Evolutionary conservation across 2,329 filamentous ascomycete genomes (phyloP), one percentile per base, ranked within the genome.

Genomic region (Neurospora sp.): DNA sequence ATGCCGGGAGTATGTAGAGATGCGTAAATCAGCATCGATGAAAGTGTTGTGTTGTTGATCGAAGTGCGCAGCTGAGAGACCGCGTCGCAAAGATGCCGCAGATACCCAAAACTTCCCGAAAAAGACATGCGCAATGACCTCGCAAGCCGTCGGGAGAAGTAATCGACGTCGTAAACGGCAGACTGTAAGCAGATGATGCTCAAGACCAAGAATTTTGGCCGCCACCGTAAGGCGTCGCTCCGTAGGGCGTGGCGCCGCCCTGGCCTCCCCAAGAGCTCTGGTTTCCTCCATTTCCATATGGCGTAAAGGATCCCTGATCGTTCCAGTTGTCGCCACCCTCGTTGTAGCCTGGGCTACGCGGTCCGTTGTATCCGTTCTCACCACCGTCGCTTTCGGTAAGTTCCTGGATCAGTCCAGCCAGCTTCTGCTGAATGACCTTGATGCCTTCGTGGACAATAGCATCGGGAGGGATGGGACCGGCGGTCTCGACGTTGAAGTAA

Each of bases 401-500:
- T 76, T 85, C 84, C 70, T 81, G 78, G 68, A 86, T 84, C 74
- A 97, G 87, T 4, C 85, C 86, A 2, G 94, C 96, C 42, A 99
- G 87, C 82, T 99, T 99, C 74, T 91, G 88, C 79, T 98, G 96
- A 70, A 99, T 84, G 38, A 93, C 91, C 73, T 91, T 89, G 79
- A 99, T 97, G 40, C 93, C 94, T 76, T 93, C 89, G 76, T 94
- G 90, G 68, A 99, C 89, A 75, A 98, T 96, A 72, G 89, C 87
- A 77, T 99, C 95, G 0, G 96, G 95, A 38, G 96, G 92, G 72
- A 98, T 88, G 76, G 90, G 92, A 42, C 96, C 96, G 43, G 92
- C 90, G 66, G 91, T 91, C 80, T 99, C 96, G 66, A 99, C 91
- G 77, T 97, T 93, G 77, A 95, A 91, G 84, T 97, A 99, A 84